These are phyloP conservation scores for Lactarius indigo DNA, from an alignment of 768 basidiomycete genomes.

Conservation along the genomic window DNA sequence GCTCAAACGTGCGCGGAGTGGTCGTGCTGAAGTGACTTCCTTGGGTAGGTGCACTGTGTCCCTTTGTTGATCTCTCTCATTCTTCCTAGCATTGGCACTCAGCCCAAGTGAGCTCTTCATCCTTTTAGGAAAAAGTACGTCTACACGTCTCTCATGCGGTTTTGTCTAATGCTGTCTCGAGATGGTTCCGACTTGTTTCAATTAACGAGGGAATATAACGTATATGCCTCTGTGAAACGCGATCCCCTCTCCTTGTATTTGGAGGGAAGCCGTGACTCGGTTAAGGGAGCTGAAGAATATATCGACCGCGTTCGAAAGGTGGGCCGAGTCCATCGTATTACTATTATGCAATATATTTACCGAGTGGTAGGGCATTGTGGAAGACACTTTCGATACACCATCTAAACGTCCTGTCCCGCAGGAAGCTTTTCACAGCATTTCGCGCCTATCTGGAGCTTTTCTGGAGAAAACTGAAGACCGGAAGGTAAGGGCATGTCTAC, in stretches of 20 bases:
- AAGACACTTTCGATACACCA: constrained; percentile 43
- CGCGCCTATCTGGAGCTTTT: constrained; percentile 64
- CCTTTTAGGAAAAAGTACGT: constrained; percentile 65
- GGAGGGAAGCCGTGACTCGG: constrained; percentile 51
- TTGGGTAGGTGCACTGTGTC: constrained; percentile 40
- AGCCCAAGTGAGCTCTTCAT: constrained; percentile 61
- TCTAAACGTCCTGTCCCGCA: constrained; percentile 39
- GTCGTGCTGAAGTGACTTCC: constrained; percentile 45
- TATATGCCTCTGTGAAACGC: constrained; percentile 55
- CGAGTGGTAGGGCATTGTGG: constrained; percentile 29
- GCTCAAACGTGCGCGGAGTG: constrained; percentile 47
- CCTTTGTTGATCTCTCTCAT: constrained; percentile 3
- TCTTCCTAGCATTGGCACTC: constrained; percentile 49
- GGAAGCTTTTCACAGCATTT: constrained; percentile 58
- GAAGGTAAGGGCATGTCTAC: constrained; percentile 42
- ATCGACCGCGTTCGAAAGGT: constrained; percentile 51
- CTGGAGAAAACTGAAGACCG: constrained; percentile 45
- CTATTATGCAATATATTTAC: constrained; percentile 8
- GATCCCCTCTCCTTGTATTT: constrained; percentile 57
- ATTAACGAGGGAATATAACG: constrained; percentile 55
- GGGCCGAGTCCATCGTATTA: constrained; percentile 18
- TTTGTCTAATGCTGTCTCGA: constrained; percentile 30
- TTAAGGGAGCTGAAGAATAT: constrained; percentile 47
- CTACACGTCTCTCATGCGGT: neutral
- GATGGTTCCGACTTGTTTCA: constrained; percentile 63